Percentiles rank a stretch among this genome's conserved stretches.
Conservation (phyloP, 805 yeast genomes). For the Maudiozyma pseudohumilis region DNA sequence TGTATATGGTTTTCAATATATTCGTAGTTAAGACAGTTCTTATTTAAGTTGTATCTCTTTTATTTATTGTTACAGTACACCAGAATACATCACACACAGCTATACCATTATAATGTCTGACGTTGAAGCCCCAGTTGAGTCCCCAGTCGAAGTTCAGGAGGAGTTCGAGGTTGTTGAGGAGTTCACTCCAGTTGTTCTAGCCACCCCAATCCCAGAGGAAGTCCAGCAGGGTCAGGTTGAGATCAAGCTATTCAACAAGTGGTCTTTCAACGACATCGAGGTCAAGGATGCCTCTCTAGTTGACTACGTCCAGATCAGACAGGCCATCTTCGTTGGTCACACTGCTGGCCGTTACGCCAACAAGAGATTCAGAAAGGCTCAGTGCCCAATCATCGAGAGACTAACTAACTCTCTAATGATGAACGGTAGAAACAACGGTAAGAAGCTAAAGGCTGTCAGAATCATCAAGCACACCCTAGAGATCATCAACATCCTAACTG, state of each 20-base stretch:
- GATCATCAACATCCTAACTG: constrained; percentile 93
- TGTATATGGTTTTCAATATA: no score
- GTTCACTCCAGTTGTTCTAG: constrained; percentile 62
- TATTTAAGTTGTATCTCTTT: no score
- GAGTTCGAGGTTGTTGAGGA: constrained; percentile 67
- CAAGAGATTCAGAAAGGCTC: constrained; percentile 99
- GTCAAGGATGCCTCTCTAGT: constrained; percentile 96
- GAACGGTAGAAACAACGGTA: constrained; percentile 99
- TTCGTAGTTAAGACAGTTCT: no score
- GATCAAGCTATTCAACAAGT: constrained; percentile 98
- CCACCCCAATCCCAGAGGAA: constrained; percentile 94
- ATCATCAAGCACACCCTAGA: constrained; percentile 98
- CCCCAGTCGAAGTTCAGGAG: constrained; percentile 49
- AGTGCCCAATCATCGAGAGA: constrained; percentile 99
- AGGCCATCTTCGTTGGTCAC: constrained; percentile 97
- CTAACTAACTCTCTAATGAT: constrained; percentile 99
- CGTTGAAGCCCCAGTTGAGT: constrained; percentile 66
- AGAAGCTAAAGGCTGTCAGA: constrained; percentile 99
- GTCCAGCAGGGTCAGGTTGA: constrained; percentile 93
- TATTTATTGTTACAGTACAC: background rate
- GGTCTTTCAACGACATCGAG: constrained; percentile 97
- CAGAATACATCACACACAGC: constrained; percentile 6
- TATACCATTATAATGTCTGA: constrained; percentile 55
- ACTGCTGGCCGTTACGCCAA: constrained; percentile 99
- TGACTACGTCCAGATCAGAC: constrained; percentile 96